These are phyloP conservation scores for Acer negundo DNA, from an alignment of 345 rosid genomes.

Conservation along the genomic window DNA sequence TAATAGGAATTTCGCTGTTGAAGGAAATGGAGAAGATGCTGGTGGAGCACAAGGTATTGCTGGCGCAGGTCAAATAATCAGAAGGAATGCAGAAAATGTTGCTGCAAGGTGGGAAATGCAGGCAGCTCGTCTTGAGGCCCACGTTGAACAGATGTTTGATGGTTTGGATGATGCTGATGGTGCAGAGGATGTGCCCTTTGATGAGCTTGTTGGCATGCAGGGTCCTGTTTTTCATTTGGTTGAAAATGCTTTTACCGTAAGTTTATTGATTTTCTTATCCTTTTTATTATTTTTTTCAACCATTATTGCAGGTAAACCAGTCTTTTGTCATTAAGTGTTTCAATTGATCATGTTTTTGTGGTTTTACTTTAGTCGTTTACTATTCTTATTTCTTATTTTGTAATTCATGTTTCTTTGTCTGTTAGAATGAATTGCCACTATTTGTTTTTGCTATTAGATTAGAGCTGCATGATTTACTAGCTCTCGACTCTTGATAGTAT, in stretches of 20 bases:
- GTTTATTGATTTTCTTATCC: slow-evolving; percentile 31
- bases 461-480: neutral
- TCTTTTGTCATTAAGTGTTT: neutral
- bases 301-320: neutral
- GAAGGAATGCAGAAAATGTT: slow-evolving; percentile 96
- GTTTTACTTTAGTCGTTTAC: neutral
- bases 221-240: slow-evolving; percentile 99
- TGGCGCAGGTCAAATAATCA: slow-evolving; percentile 68
- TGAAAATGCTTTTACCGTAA: slow-evolving; percentile 98
- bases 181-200: slow-evolving; percentile 99
- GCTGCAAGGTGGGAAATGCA: slow-evolving; percentile 98
- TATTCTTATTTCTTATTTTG: neutral
- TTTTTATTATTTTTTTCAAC: neutral
- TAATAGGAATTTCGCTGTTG: slow-evolving; percentile 80
- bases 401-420: neutral
- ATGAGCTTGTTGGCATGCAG: slow-evolving; percentile 99
- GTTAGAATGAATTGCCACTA: neutral
- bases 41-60: slow-evolving; percentile 76
- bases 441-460: neutral
- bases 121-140: slow-evolving; percentile 99
- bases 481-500: neutral
- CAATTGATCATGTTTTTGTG: neutral
- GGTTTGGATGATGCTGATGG: slow-evolving; percentile 99
- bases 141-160: slow-evolving; percentile 99
- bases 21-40: slow-evolving; percentile 81